Base-by-base conservation (phyloP, 1,284 basidiomycete genomes). In the Sphaerobolus stellatus region DNA sequence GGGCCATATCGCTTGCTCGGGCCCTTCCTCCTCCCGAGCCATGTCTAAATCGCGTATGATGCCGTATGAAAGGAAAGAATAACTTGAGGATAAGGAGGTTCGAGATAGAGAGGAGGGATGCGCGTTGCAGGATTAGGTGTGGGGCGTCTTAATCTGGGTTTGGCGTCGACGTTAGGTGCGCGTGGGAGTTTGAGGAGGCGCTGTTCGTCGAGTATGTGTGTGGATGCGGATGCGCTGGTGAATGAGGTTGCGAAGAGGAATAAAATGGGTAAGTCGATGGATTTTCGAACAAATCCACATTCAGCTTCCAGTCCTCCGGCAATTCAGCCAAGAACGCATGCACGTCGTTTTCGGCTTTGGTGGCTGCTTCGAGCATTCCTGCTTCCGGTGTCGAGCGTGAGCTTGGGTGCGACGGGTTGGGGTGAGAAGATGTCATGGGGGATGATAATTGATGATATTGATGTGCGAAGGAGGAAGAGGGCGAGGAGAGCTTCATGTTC, bases 11-110 rank as follows among this genome's bases (percentile, higher is more conserved):
- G 13, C 66, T 65, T n/a, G n/a, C n/a, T n/a, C n/a, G n/a, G n/a
- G n/a, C n/a, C n/a, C n/a, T n/a, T n/a, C n/a, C n/a, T n/a, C n/a
- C n/a, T n/a, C n/a, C n/a, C 25, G 48, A 38, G 22, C 61, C 59
- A 58, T 56, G 62, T 64, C 59, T 51, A 33, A 49, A 60, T 61
- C 20, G 64, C n/a, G n/a, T n/a, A n/a, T n/a, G n/a, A n/a, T 18
- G 64, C 59, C 52, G 61, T 68, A 87, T 65, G 67, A 88, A 86
- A 0, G 87, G 86, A n/a, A 83, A 64, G 64, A 85, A 88, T 8
- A 82, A 71, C 66, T 81, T 82, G 59, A 89, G 70, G 54, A 86
- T 73, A 48, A 87, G 64, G 40, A 81, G 70, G 56, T 87, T 77
- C 5, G 83, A 81, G 38, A 78, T 71, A 34, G 86, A 77, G 0